Percentiles rank a stretch among this genome's conserved stretches.
Evolutionary conservation across 768 basidiomycete species (phyloP).

Genomic region (Phylloporus sp.): DNA sequence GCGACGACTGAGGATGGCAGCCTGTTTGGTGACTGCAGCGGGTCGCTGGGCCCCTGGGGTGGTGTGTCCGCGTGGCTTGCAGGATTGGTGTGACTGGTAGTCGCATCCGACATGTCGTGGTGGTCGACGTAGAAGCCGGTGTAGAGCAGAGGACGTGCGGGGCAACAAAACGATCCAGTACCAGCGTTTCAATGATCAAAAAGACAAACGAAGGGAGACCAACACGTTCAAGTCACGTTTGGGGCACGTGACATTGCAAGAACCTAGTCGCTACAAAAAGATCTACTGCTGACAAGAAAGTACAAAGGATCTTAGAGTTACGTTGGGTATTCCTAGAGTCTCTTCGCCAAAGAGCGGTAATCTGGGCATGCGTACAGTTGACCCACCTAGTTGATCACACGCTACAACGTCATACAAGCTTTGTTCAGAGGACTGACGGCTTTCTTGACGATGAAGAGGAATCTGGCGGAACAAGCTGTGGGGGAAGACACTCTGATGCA

Average conservation of each 20-base stretch:
- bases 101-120: slow-evolving; percentile 17
- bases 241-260: slow-evolving; percentile 22
- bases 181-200: slow-evolving; percentile 18
- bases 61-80: slow-evolving; percentile 38
- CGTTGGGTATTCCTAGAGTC: not conserved
- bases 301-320: not conserved
- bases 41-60: slow-evolving; percentile 48
- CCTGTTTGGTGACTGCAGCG: slow-evolving; percentile 52
- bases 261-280: slow-evolving; percentile 8
- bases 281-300: slow-evolving; percentile 1
- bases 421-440: slow-evolving; percentile 7
- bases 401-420: not conserved
- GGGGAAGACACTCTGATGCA: slow-evolving; percentile 8
- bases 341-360: not conserved
- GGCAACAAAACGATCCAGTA: not conserved
- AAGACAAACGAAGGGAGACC: not conserved
- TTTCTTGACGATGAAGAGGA: slow-evolving; percentile 14
- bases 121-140: not conserved
- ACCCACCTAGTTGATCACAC: not conserved
- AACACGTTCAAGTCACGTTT: slow-evolving; percentile 29
- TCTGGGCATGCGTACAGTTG: not conserved
- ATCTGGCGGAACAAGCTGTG: slow-evolving; percentile 14
- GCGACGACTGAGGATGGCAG: slow-evolving; percentile 35
- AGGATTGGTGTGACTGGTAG: slow-evolving; percentile 25
- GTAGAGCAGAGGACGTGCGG: not conserved